Conservation (phyloP, 2,329 filamentous ascomycete genomes). For the Fusarium sp. region DNA sequence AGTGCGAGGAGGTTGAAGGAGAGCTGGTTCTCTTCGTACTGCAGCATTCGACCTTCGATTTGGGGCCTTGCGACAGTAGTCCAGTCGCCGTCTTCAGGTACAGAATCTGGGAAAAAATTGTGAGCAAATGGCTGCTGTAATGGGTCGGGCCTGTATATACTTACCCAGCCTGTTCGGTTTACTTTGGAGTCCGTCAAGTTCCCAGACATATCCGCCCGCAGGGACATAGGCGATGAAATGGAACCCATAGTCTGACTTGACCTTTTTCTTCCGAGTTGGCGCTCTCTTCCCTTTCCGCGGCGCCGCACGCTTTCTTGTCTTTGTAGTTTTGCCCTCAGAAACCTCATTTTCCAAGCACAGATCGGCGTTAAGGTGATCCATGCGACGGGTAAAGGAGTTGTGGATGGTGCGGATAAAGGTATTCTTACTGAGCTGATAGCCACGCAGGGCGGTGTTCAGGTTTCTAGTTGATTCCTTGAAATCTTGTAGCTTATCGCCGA, state of each 20-base stretch:
- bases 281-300: conserved; percentile 52
- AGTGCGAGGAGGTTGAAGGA: conserved; percentile 85
- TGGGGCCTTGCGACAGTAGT: conserved; percentile 71
- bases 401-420: conserved; percentile 83
- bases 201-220: conserved; percentile 80
- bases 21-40: conserved; percentile 73
- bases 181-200: conserved; percentile 85
- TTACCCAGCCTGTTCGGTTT: conserved; percentile 66
- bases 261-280: conserved; percentile 51
- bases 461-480: conserved; percentile 80
- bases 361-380: conserved; percentile 81
- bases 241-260: conserved; percentile 72
- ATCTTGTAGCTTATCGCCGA: conserved; percentile 76
- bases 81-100: conserved; percentile 66
- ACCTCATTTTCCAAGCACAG: conserved; percentile 71
- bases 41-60: conserved; percentile 75
- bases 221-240: conserved; percentile 94
- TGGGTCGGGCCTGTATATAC: too few species aligned
- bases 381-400: conserved; percentile 86
- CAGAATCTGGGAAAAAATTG: conserved; percentile 12
- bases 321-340: conserved; percentile 50
- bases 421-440: conserved; percentile 80
- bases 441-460: conserved; percentile 79
- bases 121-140: conserved; percentile 22
- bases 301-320: conserved; percentile 46